Evolutionary conservation across 139 green algal species (phyloP), one percentile per base, ranked within the genome.

Genomic region (Chlorella ohadii): DNA sequence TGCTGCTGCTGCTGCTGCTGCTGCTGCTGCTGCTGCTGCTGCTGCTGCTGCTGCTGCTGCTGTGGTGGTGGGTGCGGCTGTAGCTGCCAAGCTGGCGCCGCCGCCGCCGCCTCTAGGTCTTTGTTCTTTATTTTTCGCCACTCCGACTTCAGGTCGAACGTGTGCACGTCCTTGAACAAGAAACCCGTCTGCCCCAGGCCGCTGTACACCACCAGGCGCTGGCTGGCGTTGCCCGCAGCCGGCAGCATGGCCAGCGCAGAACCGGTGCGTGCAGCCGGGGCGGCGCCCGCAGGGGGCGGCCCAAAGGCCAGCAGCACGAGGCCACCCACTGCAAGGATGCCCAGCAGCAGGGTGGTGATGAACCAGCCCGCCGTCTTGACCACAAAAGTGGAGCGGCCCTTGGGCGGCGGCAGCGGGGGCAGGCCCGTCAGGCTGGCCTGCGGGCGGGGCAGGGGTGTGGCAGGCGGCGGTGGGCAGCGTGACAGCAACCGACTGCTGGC

Each of bases 121-220:
- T 59, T 59, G 51, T 59, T 59, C 51, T 59, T 59, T 3, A 59
- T 22, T 22, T 59, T 59, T 2, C 51, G 51, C 51, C 51, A 59
- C 51, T 59, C 51, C 51, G n/a, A n/a, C n/a, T n/a, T n/a, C n/a
- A n/a, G n/a, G 11, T 59, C 51, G 51, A 23, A 59, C 51, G 51
- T 59, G 51, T 59, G 51, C 51, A 59, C 51, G 15, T 59, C 51
- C 51, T 59, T 59, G 51, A 59, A 59, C 51, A 59, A 13, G 51
- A 23, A 59, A 2, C 51, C 15, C 2, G 12, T 22, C 51, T 59
- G 51, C 51, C 51, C 51, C 51, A 59, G 51, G 12, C 82, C 82
- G 67, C 72, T 83, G 51, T 57, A 87, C 31, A 87, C 72, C 34
- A 81, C 33, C 27, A 87, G 47, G 34, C 23, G 4, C 33, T 82